A percentile compares a stretch with the other conserved stretches of the same genome.
These are phyloP conservation scores for Niveomyces coronatus DNA, from an alignment of 2,329 filamentous ascomycete species.

Conservation along the genomic window DNA sequence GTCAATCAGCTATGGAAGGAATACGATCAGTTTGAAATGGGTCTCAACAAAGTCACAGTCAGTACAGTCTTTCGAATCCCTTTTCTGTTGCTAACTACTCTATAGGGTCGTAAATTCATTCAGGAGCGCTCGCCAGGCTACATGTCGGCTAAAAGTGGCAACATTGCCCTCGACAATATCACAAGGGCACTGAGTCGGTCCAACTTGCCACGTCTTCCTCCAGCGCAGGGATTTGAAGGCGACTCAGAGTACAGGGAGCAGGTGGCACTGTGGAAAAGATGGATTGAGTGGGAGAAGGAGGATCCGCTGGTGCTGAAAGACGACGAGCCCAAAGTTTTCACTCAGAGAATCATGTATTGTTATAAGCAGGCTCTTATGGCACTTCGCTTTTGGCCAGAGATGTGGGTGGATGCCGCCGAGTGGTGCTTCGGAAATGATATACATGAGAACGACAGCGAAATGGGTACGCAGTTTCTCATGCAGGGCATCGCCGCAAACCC, in stretches of 20 bases:
- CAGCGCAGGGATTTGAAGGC: slow-evolving; percentile 76
- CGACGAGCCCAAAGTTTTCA: slow-evolving; percentile 67
- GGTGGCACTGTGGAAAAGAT: slow-evolving; percentile 81
- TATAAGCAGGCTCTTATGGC: slow-evolving; percentile 94
- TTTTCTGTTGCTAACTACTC: slow-evolving; percentile 11
- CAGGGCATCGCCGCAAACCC: slow-evolving; percentile 84
- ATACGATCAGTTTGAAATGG: slow-evolving; percentile 93
- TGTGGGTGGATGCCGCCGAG: slow-evolving; percentile 91
- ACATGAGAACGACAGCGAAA: slow-evolving; percentile 45
- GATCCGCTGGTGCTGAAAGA: slow-evolving; percentile 79
- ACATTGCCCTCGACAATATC: slow-evolving; percentile 83
- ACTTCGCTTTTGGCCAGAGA: slow-evolving; percentile 85
- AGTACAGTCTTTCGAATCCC: slow-evolving; percentile 18
- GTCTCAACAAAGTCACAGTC: slow-evolving; percentile 84
- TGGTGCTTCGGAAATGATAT: slow-evolving; percentile 79
- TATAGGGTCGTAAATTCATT: slow-evolving; percentile 83
- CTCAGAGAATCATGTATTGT: slow-evolving; percentile 72
- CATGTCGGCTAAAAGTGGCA: slow-evolving; percentile 90
- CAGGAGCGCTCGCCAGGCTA: slow-evolving; percentile 89
- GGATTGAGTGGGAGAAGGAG: slow-evolving; percentile 92
- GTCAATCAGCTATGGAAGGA: slow-evolving; percentile 90
- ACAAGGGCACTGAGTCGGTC: slow-evolving; percentile 65
- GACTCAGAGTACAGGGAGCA: slow-evolving; percentile 76
- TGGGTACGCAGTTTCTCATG: slow-evolving; percentile 65
- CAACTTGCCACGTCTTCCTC: slow-evolving; percentile 71